A percentile compares a stretch with the other conserved stretches of the same genome.
Evolutionary conservation across 2,329 filamentous ascomycete species (phyloP).

Genomic region (Epichloe brachyelytri): DNA sequence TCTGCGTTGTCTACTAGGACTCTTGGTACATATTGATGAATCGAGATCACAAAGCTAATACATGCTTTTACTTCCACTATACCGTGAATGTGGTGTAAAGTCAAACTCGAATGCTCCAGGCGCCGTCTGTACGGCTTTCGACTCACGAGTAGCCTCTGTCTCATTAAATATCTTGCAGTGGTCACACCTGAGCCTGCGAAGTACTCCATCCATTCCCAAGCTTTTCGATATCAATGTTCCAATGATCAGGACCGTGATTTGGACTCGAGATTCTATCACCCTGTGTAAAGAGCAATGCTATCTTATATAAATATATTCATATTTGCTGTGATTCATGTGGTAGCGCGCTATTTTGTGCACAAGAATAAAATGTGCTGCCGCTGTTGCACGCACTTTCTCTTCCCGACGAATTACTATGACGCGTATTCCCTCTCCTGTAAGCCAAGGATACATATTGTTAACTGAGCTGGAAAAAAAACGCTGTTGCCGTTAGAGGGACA

Average conservation of each 20-base stretch:
- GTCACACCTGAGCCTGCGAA: neutral
- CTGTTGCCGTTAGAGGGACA: neutral
- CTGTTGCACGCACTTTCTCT: neutral
- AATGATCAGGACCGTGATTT: neutral
- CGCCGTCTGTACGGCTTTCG: neutral
- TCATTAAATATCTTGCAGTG: neutral
- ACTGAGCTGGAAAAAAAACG: neutral
- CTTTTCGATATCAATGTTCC: neutral
- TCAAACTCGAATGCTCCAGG: neutral
- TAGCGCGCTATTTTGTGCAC: constrained; percentile 1
- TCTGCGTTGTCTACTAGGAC: neutral
- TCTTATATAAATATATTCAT: neutral
- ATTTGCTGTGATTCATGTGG: neutral
- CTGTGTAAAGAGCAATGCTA: neutral
- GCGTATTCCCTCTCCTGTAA: neutral
- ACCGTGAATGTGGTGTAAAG: neutral
- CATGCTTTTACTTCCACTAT: neutral
- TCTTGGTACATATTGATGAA: neutral
- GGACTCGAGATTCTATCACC: neutral
- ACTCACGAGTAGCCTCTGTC: neutral
- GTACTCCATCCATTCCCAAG: neutral
- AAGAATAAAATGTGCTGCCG: constrained; percentile 2
- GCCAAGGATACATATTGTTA: neutral
- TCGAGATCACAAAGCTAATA: neutral
- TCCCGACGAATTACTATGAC: neutral